Percentiles rank a stretch among this genome's conserved stretches.
phyloP scores from a whole-genome alignment of 352 stramenopile genomes.

The Pilasporangium apinafurcum region DNA sequence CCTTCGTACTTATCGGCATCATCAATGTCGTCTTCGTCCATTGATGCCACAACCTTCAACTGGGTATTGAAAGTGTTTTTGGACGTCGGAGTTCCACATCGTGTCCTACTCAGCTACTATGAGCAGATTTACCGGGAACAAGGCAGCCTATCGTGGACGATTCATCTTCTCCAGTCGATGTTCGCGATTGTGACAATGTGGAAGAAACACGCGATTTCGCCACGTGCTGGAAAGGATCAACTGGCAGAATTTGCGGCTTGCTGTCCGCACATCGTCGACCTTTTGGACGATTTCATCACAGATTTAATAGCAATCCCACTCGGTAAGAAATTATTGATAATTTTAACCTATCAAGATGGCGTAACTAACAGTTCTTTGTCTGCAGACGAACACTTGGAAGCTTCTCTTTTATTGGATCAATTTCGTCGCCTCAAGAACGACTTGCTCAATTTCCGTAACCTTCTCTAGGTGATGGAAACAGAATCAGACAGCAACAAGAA shows the following conservation, averaged over 20 bases:
- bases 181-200: slow-evolving; percentile 70
- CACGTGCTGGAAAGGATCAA: slow-evolving; percentile 55
- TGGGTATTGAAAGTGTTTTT: slow-evolving; percentile 80
- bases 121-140: slow-evolving; percentile 76
- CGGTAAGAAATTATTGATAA: slow-evolving; percentile 25
- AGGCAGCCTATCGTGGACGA: slow-evolving; percentile 43
- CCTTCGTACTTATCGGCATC: slow-evolving; percentile 24
- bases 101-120: slow-evolving; percentile 70
- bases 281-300: slow-evolving; percentile 76
- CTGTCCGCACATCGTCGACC: slow-evolving; percentile 70
- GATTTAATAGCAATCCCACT: slow-evolving; percentile 72
- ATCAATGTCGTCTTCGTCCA: slow-evolving; percentile 36
- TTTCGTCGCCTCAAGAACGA: slow-evolving; percentile 71
- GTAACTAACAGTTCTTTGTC: slow-evolving; percentile 5
- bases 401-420: slow-evolving; percentile 54
- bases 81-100: slow-evolving; percentile 73
- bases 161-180: slow-evolving; percentile 76
- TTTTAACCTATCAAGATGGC: slow-evolving; percentile 3
- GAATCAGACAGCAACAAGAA: background rate
- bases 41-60: slow-evolving; percentile 68
- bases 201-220: slow-evolving; percentile 77
- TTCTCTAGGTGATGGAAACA: slow-evolving; percentile 35
- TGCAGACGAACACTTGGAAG: slow-evolving; percentile 57
- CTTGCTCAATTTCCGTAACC: slow-evolving; percentile 61
- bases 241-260: slow-evolving; percentile 70